A percentile compares a stretch with the other conserved stretches of the same genome.
Conservation (phyloP, 495 filamentous ascomycete species). For the Podospora sp. region DNA sequence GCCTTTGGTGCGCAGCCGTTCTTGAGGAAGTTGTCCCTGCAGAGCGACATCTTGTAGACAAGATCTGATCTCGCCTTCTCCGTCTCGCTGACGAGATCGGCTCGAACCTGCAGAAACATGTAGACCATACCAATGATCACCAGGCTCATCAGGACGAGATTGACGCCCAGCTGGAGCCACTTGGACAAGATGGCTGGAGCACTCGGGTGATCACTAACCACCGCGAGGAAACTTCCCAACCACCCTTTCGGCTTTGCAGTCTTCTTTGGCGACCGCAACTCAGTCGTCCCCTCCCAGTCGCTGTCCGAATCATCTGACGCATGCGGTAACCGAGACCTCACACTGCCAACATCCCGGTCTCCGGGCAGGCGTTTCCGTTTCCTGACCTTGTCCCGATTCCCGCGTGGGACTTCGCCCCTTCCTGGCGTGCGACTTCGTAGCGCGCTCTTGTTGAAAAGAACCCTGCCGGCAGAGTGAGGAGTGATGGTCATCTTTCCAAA, state of each 20-base stretch:
- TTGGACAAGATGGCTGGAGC: conserved; percentile 84
- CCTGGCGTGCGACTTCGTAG: conserved; percentile 50
- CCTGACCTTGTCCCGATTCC: conserved; percentile 44
- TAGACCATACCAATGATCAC: conserved; percentile 71
- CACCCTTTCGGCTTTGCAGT: conserved; percentile 35
- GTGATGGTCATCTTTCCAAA: conserved; percentile 44
- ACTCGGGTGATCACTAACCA: conserved; percentile 76
- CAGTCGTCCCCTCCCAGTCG: conserved; percentile 32
- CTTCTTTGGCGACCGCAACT: conserved; percentile 27
- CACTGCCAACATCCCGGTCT: conserved; percentile 49
- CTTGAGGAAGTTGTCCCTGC: conserved; percentile 66
- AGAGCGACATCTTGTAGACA: conserved; percentile 71
- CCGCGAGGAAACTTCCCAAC: conserved; percentile 63
- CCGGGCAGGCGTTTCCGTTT: conserved; percentile 48
- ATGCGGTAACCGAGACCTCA: conserved; percentile 43
- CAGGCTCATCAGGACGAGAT: conserved; percentile 67
- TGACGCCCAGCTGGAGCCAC: conserved; percentile 82
- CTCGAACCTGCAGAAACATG: conserved; percentile 68
- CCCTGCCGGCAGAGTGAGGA: conserved; percentile 40
- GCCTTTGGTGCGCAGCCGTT: conserved; percentile 68
- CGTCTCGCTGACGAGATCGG: conserved; percentile 73
- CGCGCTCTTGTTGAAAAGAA: conserved; percentile 45
- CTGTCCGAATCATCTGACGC: conserved; percentile 63
- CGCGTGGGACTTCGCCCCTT: conserved; percentile 44
- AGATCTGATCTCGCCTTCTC: conserved; percentile 64